Evolutionary conservation across 2,329 filamentous ascomycete genomes (phyloP).

Genomic region (Daldinia sp.): DNA sequence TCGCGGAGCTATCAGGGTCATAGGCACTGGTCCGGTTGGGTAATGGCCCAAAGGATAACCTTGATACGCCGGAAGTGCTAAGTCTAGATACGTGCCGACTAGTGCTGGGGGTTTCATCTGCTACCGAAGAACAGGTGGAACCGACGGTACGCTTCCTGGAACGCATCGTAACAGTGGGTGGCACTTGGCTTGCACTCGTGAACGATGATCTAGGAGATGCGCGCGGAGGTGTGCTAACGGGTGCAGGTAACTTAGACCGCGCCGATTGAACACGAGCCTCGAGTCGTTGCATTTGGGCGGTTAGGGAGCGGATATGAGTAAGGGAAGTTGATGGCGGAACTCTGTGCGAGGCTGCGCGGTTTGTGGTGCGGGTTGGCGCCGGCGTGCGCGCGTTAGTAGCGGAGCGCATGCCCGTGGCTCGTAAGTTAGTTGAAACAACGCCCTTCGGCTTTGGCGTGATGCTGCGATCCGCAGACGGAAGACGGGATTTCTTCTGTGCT

Average conservation of each 20-base stretch:
- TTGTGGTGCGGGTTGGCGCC: slow-evolving; percentile 62
- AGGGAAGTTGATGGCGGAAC: slow-evolving; percentile 77
- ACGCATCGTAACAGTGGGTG: slow-evolving; percentile 72
- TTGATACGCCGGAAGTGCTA: slow-evolving; percentile 71
- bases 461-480: slow-evolving; percentile 67
- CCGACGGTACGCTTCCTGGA: slow-evolving; percentile 76
- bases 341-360: slow-evolving; percentile 61
- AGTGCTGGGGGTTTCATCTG: slow-evolving; percentile 63
- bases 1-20: slow-evolving; percentile 56
- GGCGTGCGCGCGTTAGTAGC: slow-evolving; percentile 63
- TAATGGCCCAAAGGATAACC: slow-evolving; percentile 72
- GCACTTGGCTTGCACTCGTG: slow-evolving; percentile 58
- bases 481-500: slow-evolving; percentile 60
- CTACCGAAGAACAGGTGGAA: slow-evolving; percentile 63
- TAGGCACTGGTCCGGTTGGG: slow-evolving; percentile 64
- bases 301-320: slow-evolving; percentile 91
- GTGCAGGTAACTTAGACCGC: slow-evolving; percentile 89
- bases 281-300: slow-evolving; percentile 96
- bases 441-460: slow-evolving; percentile 65
- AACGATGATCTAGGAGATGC: slow-evolving; percentile 75
- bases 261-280: slow-evolving; percentile 93
- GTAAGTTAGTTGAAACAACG: slow-evolving; percentile 54
- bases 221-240: slow-evolving; percentile 80
- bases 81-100: slow-evolving; percentile 68
- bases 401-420: slow-evolving; percentile 57